Conservation (phyloP, 2,329 filamentous ascomycete species). For the Xylariaceae sp. region DNA sequence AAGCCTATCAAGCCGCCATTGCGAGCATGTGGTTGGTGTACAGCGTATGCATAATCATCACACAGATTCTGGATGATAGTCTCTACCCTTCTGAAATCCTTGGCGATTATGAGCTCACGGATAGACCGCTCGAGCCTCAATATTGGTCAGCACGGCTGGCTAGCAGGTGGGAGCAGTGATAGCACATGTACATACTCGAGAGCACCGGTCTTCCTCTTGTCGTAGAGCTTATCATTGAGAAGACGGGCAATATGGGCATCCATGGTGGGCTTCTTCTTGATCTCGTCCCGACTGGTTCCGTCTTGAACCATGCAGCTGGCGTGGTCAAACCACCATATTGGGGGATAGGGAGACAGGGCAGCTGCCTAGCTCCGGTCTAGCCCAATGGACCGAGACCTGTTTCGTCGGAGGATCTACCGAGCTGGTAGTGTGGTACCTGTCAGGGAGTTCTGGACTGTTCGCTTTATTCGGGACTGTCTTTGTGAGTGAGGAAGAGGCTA, state of each 20-base stretch:
- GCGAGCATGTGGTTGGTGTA: slow-evolving; percentile 91
- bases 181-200: slow-evolving; percentile 64
- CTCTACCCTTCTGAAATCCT: slow-evolving; percentile 74
- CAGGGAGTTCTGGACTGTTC: too few relatives aligned
- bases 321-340: slow-evolving; percentile 8
- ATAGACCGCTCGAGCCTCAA: slow-evolving; percentile 82
- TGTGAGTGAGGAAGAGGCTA: too few relatives aligned
- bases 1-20: slow-evolving; percentile 95
- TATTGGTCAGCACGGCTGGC: slow-evolving; percentile 10
- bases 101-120: slow-evolving; percentile 69
- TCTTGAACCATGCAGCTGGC: not conserved
- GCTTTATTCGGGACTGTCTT: too few relatives aligned
- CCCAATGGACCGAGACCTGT: slow-evolving; percentile 12
- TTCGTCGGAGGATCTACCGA: slow-evolving; percentile 3
- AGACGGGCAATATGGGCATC: slow-evolving; percentile 84
- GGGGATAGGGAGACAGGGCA: not conserved
- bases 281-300: not conserved
- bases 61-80: slow-evolving; percentile 93
- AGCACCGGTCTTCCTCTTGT: slow-evolving; percentile 93
- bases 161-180: not conserved
- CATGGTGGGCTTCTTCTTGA: slow-evolving; percentile 48
- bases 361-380: slow-evolving; percentile 3
- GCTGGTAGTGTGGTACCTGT: too few relatives aligned
- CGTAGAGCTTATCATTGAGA: slow-evolving; percentile 97
- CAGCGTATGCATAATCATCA: slow-evolving; percentile 95